Percentiles rank a stretch among this genome's conserved stretches.
Conservation (phyloP, 1,139 yeast genomes). For the Candida dubliniensis region DNA sequence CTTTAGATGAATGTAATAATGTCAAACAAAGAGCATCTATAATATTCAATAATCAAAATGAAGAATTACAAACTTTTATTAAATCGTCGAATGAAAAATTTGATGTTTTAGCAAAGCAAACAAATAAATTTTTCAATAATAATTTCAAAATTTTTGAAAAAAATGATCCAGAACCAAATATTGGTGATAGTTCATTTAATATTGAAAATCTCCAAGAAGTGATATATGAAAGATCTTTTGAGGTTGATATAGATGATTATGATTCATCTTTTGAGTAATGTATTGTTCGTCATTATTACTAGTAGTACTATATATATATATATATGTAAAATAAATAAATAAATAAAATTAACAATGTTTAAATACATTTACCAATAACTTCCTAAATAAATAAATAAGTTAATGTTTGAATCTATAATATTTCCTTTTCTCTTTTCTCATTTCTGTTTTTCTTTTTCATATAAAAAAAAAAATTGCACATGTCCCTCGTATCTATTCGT, state of each 20-base stretch:
- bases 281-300: neutral
- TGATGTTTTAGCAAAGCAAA: conserved; percentile 23
- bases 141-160: conserved; percentile 6
- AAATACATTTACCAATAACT: too few species aligned
- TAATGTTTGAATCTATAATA: conserved; percentile 1
- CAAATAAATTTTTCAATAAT: conserved; percentile 21
- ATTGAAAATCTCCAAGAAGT: conserved; percentile 23
- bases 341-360: too few species aligned
- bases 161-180: conserved; percentile 11
- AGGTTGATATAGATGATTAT: conserved; percentile 17
- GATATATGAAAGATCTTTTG: conserved; percentile 13
- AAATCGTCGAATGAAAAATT: conserved; percentile 19
- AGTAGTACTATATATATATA: too few species aligned
- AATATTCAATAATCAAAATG: conserved; percentile 9
- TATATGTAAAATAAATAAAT: too few species aligned
- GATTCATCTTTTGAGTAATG: conserved; percentile 11
- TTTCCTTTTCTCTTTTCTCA: neutral
- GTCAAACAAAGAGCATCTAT: conserved; percentile 12
- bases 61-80: conserved; percentile 8
- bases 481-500: conserved; percentile 18
- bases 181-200: conserved; percentile 27
- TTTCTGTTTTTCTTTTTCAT: neutral
- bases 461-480: neutral
- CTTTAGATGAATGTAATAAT: conserved; percentile 5
- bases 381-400: too few species aligned